A percentile compares a stretch with the other conserved stretches of the same genome.
These are phyloP conservation scores for Cyclotella distinguenda DNA, from an alignment of 108 stramenopile species.

Conservation along the genomic window DNA sequence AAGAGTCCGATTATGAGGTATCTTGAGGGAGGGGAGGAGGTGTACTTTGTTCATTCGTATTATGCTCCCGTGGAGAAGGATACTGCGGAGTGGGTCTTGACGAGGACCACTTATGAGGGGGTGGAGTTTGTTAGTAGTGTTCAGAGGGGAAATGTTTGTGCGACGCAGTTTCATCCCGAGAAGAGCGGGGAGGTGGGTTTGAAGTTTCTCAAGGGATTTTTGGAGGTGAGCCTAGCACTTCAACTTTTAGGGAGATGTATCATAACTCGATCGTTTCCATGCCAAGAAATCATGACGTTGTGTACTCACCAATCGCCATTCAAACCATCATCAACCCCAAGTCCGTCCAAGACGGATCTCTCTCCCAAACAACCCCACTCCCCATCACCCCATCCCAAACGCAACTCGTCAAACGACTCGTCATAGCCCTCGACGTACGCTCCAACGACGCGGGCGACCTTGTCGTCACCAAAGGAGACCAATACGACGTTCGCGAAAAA, in stretches of 20 bases:
- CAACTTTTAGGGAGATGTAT: too few relatives aligned
- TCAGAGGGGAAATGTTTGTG: constrained; percentile 89
- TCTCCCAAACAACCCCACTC: constrained; percentile 55
- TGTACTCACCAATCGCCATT: too few relatives aligned
- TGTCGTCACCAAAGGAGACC: constrained; percentile 99
- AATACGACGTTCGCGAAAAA: constrained; percentile 97
- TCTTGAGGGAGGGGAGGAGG: constrained; percentile 43
- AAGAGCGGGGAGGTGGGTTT: constrained; percentile 93
- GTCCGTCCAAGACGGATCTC: constrained; percentile 78
- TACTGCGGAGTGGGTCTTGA: constrained; percentile 87
- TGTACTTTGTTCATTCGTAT: constrained; percentile 98
- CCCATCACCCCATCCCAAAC: constrained; percentile 49
- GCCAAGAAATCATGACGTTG: too few relatives aligned
- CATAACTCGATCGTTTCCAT: too few relatives aligned
- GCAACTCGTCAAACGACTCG: constrained; percentile 83
- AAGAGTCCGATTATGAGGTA: constrained; percentile 70
- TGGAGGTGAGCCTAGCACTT: constrained; percentile 80
- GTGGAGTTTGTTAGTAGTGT: constrained; percentile 85
- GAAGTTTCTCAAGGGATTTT: constrained; percentile 81
- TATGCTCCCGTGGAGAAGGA: constrained; percentile 78
- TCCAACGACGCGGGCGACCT: constrained; percentile 95
- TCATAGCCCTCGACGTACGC: constrained; percentile 95
- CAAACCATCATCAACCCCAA: constrained; percentile 2
- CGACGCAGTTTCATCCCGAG: constrained; percentile 98
- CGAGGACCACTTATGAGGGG: constrained; percentile 86